These are phyloP conservation scores for Mycosarcoma maydis DNA, from an alignment of 1,284 basidiomycete species.

Conservation along the genomic window DNA sequence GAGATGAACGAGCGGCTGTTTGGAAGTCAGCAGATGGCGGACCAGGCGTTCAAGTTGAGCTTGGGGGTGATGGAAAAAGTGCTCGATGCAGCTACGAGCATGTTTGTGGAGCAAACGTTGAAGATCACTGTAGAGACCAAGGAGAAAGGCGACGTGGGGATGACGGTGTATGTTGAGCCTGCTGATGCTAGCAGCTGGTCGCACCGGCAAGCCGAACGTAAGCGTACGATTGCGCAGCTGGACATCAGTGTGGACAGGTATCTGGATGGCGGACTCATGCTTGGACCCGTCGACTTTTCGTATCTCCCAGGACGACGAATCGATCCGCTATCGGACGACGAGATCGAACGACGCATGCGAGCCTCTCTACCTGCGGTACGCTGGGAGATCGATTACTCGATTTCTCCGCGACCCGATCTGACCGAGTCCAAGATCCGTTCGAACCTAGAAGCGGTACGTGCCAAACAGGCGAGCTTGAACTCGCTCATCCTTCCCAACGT, in stretches of 20 bases:
- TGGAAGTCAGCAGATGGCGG: slow-evolving; percentile 74
- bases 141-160: slow-evolving; percentile 20
- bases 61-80: slow-evolving; percentile 79
- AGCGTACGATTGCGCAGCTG: slow-evolving; percentile 45
- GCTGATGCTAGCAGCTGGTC: not conserved
- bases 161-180: slow-evolving; percentile 59
- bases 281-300: slow-evolving; percentile 59
- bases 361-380: slow-evolving; percentile 23
- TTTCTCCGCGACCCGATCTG: slow-evolving; percentile 52
- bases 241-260: slow-evolving; percentile 62
- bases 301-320: slow-evolving; percentile 36
- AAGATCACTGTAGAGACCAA: slow-evolving; percentile 56
- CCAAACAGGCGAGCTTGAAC: slow-evolving; percentile 37
- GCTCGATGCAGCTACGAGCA: slow-evolving; percentile 73
- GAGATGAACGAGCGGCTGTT: slow-evolving; percentile 89
- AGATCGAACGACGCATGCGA: slow-evolving; percentile 43
- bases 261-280: slow-evolving; percentile 50
- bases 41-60: slow-evolving; percentile 81
- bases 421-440: slow-evolving; percentile 30
- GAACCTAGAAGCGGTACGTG: slow-evolving; percentile 47
- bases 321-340: slow-evolving; percentile 48
- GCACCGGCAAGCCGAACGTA: not conserved
- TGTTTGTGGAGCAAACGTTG: slow-evolving; percentile 72
- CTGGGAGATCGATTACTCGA: slow-evolving; percentile 60
- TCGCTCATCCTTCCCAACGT: slow-evolving; percentile 61